Conservation (phyloP, 441 rosid species). For the Geranium incanum region DNA sequence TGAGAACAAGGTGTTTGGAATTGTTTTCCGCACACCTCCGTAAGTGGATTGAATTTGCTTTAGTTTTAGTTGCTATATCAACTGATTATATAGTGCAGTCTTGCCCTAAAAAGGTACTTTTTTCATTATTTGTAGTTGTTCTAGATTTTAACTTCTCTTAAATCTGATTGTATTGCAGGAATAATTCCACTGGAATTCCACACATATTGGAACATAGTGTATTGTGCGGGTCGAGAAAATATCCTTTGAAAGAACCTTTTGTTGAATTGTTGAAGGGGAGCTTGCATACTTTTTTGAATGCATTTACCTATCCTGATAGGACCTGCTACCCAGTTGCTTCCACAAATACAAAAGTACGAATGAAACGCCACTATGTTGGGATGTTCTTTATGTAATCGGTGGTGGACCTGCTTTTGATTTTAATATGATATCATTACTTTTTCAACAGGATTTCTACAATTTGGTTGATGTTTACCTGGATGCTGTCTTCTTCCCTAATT, state of each 20-base stretch:
- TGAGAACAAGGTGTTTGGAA: conserved; percentile 89
- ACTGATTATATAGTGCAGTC: not conserved
- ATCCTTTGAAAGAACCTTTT: conserved; percentile 93
- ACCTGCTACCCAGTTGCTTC: conserved; percentile 98
- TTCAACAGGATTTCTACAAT: conserved; percentile 74
- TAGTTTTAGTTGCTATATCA: conserved; percentile 10
- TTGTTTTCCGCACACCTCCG: conserved; percentile 92
- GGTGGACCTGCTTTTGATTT: conserved; percentile 4
- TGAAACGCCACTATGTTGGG: conserved; percentile 3
- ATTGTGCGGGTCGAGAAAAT: conserved; percentile 91
- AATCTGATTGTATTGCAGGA: conserved; percentile 39
- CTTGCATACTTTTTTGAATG: conserved; percentile 83
- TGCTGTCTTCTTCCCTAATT: conserved; percentile 94
- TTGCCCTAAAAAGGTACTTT: not conserved
- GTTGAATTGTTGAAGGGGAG: conserved; percentile 90
- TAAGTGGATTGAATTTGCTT: conserved; percentile 30
- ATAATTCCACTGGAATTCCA: conserved; percentile 93
- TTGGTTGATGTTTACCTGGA: conserved; percentile 89
- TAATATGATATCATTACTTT: conserved; percentile 15
- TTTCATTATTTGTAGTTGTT: not conserved
- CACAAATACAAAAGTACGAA: conserved; percentile 70
- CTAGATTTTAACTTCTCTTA: conserved; percentile 11
- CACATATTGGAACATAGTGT: conserved; percentile 97
- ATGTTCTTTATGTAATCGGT: not conserved
- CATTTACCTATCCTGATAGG: conserved; percentile 94